Conservation (phyloP, 2,329 filamentous ascomycete genomes). For the Herpotrichia juniperi region DNA sequence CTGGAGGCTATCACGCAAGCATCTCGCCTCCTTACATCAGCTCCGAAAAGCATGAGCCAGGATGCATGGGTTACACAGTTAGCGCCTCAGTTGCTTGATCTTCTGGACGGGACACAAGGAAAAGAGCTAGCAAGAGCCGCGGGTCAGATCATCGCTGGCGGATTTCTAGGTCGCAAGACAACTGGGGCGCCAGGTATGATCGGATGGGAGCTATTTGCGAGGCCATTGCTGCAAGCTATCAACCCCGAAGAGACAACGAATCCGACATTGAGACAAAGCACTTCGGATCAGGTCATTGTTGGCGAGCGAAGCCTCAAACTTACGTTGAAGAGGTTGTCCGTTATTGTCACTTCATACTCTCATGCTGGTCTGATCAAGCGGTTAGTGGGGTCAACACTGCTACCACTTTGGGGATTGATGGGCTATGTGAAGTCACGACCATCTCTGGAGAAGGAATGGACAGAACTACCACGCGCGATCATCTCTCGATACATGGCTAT, state of each 20-base stretch:
- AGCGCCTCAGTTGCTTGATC: slow-evolving; percentile 63
- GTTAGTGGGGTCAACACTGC: slow-evolving; percentile 63
- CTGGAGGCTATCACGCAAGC: slow-evolving; percentile 71
- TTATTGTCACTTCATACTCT: slow-evolving; percentile 67
- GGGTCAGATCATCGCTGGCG: slow-evolving; percentile 68
- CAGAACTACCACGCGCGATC: slow-evolving; percentile 25
- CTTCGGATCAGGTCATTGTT: slow-evolving; percentile 56
- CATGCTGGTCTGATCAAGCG: slow-evolving; percentile 70
- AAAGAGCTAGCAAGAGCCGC: slow-evolving; percentile 64
- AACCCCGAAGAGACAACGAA: slow-evolving; percentile 38
- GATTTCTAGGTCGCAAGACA: slow-evolving; percentile 68
- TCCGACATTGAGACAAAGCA: slow-evolving; percentile 52
- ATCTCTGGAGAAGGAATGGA: slow-evolving; percentile 34
- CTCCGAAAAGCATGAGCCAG: slow-evolving; percentile 60
- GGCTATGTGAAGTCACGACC: slow-evolving; percentile 54
- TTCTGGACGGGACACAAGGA: slow-evolving; percentile 67
- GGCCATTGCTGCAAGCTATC: slow-evolving; percentile 62
- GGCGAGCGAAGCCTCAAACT: slow-evolving; percentile 54
- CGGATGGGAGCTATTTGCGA: slow-evolving; percentile 68
- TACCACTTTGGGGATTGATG: slow-evolving; percentile 68
- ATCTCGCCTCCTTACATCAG: slow-evolving; percentile 65
- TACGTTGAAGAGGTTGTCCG: slow-evolving; percentile 62
- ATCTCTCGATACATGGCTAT: slow-evolving; percentile 60
- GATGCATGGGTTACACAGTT: slow-evolving; percentile 67
- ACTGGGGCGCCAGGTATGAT: slow-evolving; percentile 66